Evolutionary conservation across 192 early-diverging fungal species (phyloP), one percentile per base, ranked within the genome.

Genomic region (Backusella tarrabulga): DNA sequence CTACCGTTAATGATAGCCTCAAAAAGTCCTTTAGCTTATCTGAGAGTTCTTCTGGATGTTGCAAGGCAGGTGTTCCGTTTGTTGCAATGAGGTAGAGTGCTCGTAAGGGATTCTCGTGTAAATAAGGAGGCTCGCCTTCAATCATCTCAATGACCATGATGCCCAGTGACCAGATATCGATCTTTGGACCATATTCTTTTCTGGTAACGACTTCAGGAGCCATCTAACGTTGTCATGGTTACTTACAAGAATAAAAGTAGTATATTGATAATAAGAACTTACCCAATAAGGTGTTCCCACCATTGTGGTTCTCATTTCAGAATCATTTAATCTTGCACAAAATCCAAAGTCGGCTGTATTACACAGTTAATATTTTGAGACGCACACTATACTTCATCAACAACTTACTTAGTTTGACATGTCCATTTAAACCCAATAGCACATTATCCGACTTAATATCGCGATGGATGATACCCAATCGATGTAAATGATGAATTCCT

Each of bases 91-190:
- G 80, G 77, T 97, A 97, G 54, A 98, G 83, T 5, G 97, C 97
- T 60, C 92, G 86, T 34, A 97, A 83, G 5, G 97, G 96, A 78
- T 97, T 93, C 76, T 97, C 96, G 69, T 99, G 92, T 46, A 99
- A 83, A 85, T 99, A 99, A 35, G 97, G 97, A 68, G 97, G 97
- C 79, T 99, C 95, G 12, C 96, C 96, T 83, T 99, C 97, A 56
- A 98, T 87, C 96, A 98, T 98, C 81, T 99, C 97, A 74, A 99
- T 97, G 8, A 93, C 92, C 95, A 98, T 97, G 83, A 98, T 97
- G 3, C 97, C 97, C 36, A 97, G 80, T 14, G 95, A 96, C 97
- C 97, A 99, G 60, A 99, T 91, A 80, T 99, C 97, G 60, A 98
- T 94, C 83, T 97, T 97, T 56, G 94, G 86, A 4, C 94, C 93